These are phyloP conservation scores for Solanum clarkiae DNA, from an alignment of 257 asterid species.

Conservation along the genomic window DNA sequence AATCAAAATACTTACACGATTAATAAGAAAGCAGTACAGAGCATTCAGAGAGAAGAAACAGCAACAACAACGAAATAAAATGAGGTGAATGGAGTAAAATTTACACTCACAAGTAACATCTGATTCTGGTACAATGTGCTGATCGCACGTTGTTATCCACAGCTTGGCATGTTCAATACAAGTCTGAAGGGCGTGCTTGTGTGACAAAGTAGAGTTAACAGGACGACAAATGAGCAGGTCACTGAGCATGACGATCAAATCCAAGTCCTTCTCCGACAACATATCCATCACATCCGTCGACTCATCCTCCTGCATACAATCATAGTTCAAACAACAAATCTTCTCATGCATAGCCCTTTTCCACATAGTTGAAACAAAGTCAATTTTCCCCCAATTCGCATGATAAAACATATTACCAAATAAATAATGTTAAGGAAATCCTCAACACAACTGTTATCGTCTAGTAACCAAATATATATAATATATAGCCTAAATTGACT, in stretches of 20 bases:
- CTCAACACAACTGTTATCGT: background rate
- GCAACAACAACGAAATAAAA: background rate
- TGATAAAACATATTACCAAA: slow-evolving; percentile 53
- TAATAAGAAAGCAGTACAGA: too few species aligned
- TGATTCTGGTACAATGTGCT: slow-evolving; percentile 36
- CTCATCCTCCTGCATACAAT: slow-evolving; percentile 77
- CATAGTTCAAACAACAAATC: slow-evolving; percentile 72
- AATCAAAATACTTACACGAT: background rate
- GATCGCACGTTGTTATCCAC: slow-evolving; percentile 53
- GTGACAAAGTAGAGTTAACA: slow-evolving; percentile 48
- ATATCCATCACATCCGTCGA: slow-evolving; percentile 25
- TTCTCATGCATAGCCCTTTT: slow-evolving; percentile 62
- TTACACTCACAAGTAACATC: slow-evolving; percentile 47
- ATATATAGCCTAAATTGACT: background rate
- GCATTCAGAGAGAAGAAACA: background rate
- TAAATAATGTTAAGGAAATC: slow-evolving; percentile 63
- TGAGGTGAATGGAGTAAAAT: background rate
- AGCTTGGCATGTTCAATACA: slow-evolving; percentile 71
- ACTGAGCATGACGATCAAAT: slow-evolving; percentile 55
- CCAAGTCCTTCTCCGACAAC: slow-evolving; percentile 65
- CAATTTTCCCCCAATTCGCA: slow-evolving; percentile 19
- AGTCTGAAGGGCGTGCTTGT: slow-evolving; percentile 43
- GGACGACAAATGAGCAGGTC: slow-evolving; percentile 51
- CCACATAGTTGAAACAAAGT: slow-evolving; percentile 20
- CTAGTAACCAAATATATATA: background rate